A percentile compares a stretch with the other conserved stretches of the same genome.
Evolutionary conservation across 805 yeast species (phyloP).

Genomic region (Alloascoidea hylecoeti): DNA sequence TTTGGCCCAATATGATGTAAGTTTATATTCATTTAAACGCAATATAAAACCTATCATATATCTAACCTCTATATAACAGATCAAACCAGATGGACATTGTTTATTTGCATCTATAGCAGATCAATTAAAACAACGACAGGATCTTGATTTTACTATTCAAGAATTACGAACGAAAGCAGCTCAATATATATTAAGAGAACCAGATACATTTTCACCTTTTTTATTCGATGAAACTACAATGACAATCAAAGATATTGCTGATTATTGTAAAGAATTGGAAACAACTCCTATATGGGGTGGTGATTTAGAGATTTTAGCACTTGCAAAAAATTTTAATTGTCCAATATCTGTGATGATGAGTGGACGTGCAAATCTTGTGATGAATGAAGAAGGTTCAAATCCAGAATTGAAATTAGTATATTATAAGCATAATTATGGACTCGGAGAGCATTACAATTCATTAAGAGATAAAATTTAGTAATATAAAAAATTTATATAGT

Average conservation of each 20-base stretch:
- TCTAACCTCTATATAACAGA: constrained; percentile 11
- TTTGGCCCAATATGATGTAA: constrained; percentile 38
- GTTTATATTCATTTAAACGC: not conserved
- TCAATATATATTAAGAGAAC: constrained; percentile 44
- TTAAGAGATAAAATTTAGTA: constrained; percentile 41
- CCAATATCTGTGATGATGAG: constrained; percentile 70
- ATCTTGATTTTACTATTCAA: constrained; percentile 21
- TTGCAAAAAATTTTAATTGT: constrained; percentile 55
- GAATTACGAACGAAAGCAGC: constrained; percentile 57
- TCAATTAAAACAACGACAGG: constrained; percentile 48
- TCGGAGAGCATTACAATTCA: constrained; percentile 94
- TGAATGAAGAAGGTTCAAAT: constrained; percentile 42
- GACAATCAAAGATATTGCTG: constrained; percentile 45
- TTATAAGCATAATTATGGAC: constrained; percentile 72
- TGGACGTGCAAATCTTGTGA: constrained; percentile 50
- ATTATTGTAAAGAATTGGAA: constrained; percentile 54
- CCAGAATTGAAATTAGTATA: constrained; percentile 52
- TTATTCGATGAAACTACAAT: constrained; percentile 68
- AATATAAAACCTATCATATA: not conserved
- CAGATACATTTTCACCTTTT: constrained; percentile 67
- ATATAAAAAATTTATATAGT: no score
- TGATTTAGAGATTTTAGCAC: constrained; percentile 79
- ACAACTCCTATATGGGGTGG: constrained; percentile 94
- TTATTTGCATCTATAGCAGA: constrained; percentile 76
- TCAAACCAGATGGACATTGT: constrained; percentile 90